These are phyloP conservation scores for Rhododendron mucronatum DNA, from an alignment of 148 eudicot genomes.

Conservation along the genomic window DNA sequence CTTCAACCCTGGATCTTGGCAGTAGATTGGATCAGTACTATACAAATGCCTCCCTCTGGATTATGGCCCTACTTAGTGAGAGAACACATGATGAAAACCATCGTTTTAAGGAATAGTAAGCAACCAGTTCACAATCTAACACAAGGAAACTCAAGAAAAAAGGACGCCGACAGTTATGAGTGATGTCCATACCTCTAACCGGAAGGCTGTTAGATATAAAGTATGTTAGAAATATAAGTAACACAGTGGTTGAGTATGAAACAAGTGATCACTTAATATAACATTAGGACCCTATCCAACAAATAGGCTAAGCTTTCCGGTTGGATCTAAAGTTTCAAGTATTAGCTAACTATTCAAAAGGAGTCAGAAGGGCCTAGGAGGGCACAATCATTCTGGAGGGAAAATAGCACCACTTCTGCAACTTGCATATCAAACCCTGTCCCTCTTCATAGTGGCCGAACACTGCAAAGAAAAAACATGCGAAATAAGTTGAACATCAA, in stretches of 20 bases:
- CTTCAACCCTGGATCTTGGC: background rate
- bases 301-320: too few species aligned
- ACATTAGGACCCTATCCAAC: too few species aligned
- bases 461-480: background rate
- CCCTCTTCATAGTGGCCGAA: background rate
- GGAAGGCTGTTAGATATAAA: background rate
- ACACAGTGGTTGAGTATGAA: too few species aligned
- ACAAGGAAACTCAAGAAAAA: background rate
- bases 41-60: background rate
- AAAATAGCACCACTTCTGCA: background rate
- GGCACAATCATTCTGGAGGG: background rate
- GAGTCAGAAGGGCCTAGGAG: background rate
- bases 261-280: too few species aligned
- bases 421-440: background rate
- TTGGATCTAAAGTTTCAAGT: too few species aligned
- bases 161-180: background rate
- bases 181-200: background rate
- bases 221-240: background rate
- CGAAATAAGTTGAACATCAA: background rate
- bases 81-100: slow-evolving; percentile 1
- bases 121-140: background rate
- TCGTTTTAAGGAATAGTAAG: background rate
- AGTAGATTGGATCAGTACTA: background rate
- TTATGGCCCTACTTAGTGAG: background rate
- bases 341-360: background rate